These are phyloP conservation scores for Agrostemma githago DNA, from an alignment of 148 eudicot genomes.

Conservation along the genomic window DNA sequence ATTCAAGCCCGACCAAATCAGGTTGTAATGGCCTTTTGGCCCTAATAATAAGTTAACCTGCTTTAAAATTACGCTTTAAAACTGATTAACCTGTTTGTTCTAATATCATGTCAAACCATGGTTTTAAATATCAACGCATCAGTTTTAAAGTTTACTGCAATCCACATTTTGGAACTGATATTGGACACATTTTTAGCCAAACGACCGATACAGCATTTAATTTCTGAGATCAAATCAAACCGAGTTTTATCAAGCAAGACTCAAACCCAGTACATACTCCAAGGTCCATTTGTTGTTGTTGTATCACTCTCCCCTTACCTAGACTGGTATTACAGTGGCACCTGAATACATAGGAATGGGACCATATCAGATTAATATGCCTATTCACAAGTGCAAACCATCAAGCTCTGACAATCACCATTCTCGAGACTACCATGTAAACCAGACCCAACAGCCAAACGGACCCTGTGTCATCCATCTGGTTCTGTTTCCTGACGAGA, in stretches of 20 bases:
- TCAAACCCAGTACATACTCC: neutral
- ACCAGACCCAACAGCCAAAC: neutral
- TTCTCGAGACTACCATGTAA: neutral
- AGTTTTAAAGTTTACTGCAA: neutral
- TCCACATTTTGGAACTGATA: no score
- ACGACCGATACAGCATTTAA: neutral
- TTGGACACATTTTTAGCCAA: neutral
- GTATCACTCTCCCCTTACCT: neutral
- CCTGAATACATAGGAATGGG: neutral
- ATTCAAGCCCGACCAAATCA: no score
- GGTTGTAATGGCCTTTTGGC: no score
- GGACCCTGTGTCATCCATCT: neutral
- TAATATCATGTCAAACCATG: neutral
- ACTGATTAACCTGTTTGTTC: neutral
- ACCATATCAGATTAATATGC: neutral
- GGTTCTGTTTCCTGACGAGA: slow-evolving; percentile 29
- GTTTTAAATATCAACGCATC: no score
- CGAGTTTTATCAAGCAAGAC: neutral
- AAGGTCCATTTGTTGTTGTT: neutral
- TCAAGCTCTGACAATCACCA: no score
- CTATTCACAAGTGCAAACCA: neutral
- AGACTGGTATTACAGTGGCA: neutral
- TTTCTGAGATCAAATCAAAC: neutral
- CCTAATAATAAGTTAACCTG: no score
- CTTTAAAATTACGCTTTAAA: no score